Evolutionary conservation across 441 rosid genomes (phyloP).

Genomic region (Biscutella laevigata): DNA sequence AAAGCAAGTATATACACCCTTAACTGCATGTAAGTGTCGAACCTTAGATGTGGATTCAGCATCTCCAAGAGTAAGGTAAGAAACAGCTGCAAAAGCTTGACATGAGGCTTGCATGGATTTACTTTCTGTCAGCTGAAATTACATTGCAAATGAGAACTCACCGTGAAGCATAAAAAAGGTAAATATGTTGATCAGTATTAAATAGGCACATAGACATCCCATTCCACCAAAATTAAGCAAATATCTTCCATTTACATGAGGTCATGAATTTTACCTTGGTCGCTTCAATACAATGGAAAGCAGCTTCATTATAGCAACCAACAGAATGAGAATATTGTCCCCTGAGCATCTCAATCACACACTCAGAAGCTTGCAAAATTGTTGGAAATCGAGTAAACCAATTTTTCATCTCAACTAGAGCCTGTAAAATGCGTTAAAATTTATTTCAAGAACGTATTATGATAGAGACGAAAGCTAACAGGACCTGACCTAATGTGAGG

Average conservation of each 20-base stretch:
- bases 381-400: conserved; percentile 86
- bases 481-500: conserved; percentile 2
- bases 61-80: conserved; percentile 82
- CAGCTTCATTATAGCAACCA: conserved; percentile 87
- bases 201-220: conserved; percentile 2
- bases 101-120: conserved; percentile 83
- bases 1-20: conserved; percentile 5
- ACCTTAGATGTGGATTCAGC: conserved; percentile 94
- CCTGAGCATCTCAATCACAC: conserved; percentile 92
- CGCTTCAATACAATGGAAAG: conserved; percentile 84
- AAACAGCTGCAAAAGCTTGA: conserved; percentile 87
- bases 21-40: conserved; percentile 18
- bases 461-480: conserved; percentile 10
- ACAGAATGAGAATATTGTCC: conserved; percentile 95
- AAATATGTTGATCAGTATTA: not conserved
- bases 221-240: not conserved
- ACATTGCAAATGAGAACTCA: conserved; percentile 2
- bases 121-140: conserved; percentile 70
- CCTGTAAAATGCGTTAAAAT: conserved; percentile 36
- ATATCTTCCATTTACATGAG: not conserved
- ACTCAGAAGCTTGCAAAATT: conserved; percentile 82
- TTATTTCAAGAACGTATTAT: not conserved
- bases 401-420: conserved; percentile 76
- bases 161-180: not conserved
- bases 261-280: conserved; percentile 47